Evolutionary conservation across 2,329 filamentous ascomycete species (phyloP), one percentile per base, ranked within the genome.

Genomic region (Apiospora saccharicola): DNA sequence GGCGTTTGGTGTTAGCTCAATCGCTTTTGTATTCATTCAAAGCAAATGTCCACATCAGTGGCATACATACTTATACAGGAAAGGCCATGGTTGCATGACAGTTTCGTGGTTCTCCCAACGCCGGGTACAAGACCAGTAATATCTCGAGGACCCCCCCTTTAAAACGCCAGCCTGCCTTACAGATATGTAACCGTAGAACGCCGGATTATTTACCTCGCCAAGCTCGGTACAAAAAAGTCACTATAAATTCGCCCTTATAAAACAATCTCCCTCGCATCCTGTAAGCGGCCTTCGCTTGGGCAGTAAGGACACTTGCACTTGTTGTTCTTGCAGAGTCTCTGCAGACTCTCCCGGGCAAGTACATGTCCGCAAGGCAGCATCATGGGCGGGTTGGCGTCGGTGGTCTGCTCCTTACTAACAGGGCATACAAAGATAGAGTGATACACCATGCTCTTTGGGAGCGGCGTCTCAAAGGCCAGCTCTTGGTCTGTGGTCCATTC

Each of bases 401-500:
- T 99, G 0, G 93, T 95, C 82, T 99, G 96, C 80, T 98, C 96
- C 82, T 98, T 98, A 78, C 93, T 95, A 6, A 99, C 96, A 0
- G 96, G 96, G 79, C 96, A 99, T 57, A 99, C 96, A 80, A 99
- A 99, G 79, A 99, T 98, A 71, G 93, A 93, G 82, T 99, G 96
- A 85, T 97, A 99, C 68, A 91, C 85, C 88, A 90, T 90, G 75
- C 85, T 87, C 69, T 82, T 79, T 0, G 90, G 89, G 1, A 91
- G 83, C 2, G 89, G 87, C 1, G 89, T 91, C 78, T 94, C 88
- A 80, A 95, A 96, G 0, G 96, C 94, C 24, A 99, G 86, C 82
- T 99, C 96, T 79, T 96, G 92, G 73, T 93, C 90, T 5, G 94
- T 95, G 0, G 95, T 98, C 96, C 96, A 99, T 82, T 97, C 95